Evolutionary conservation across 352 stramenopile species (phyloP), one percentile per base, ranked within the genome.

Genomic region (Globisporangium irregulare): DNA sequence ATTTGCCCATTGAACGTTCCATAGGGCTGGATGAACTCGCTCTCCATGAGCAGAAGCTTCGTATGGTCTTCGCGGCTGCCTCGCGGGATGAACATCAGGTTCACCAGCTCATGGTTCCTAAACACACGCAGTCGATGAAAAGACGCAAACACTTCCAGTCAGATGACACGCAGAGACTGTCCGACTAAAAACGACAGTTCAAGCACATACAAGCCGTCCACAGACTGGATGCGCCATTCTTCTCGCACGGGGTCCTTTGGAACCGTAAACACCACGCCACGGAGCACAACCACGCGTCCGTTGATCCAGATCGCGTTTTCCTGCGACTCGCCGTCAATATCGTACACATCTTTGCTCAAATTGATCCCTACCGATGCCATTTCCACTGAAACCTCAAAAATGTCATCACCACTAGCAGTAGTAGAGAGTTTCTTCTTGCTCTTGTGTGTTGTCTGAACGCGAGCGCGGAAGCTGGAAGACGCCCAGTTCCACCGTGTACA

Each of bases 281-380:
- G 68, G 1, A 86, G 73, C 41, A 73, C 36, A 32, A 73, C 70
- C 55, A 82, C 73, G 4, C 63, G 41, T 5, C 78, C 78, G 56
- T 85, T 72, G 62, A 85, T 71, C 78, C 78, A 85, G 10, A 85
- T 63, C 25, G 78, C 78, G 56, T 85, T 85, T 27, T 85, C 78
- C 54, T 85, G 78, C 1, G 78, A 85, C 34, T 81, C 78, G 27
- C 68, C 73, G 46, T 81, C 68, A 36, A 85, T 81, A 36, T 85
- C 78, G 74, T 85, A 85, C 34, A 85, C 75, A 27, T 77, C 68
- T 24, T 68, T 58, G 68, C 78, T 85, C 27, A 85, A 46, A 57
- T 85, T 85, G 69, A 85, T 85, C 1, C 78, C 78, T 9, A 85
- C 63, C 1, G 64, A 46, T 0, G 68, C 73, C 12, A 24, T 20